Evolutionary conservation across 345 rosid genomes (phyloP).

Genomic region (Hirschfeldia incana): DNA sequence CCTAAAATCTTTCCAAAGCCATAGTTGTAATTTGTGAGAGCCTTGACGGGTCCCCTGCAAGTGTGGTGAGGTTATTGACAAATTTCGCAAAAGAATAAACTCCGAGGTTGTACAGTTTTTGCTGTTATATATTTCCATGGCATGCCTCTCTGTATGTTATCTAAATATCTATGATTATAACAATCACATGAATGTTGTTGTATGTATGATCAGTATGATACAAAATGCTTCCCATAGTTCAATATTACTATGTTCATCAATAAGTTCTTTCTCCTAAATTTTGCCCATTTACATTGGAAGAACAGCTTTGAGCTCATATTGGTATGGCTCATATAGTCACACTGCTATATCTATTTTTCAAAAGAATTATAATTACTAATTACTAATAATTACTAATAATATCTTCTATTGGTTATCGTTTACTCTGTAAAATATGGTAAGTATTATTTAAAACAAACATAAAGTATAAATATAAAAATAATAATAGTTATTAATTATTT

Average conservation of each 20-base stretch:
- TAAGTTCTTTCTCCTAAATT: not conserved
- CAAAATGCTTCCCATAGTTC: not conserved
- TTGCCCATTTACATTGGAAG: not conserved
- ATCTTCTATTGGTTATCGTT: too few relatives aligned
- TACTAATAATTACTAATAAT: too few relatives aligned
- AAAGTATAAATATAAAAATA: too few relatives aligned
- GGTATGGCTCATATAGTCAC: not conserved
- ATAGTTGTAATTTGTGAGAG: conserved; percentile 30
- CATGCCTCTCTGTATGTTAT: conserved; percentile 19
- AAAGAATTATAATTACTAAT: too few relatives aligned
- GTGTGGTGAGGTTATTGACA: conserved; percentile 24
- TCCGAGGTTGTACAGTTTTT: conserved; percentile 13
- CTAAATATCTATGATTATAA: not conserved
- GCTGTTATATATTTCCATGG: not conserved
- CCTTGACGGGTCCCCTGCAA: conserved; percentile 39
- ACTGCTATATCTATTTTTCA: not conserved
- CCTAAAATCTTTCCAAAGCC: conserved; percentile 8
- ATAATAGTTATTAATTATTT: too few relatives aligned
- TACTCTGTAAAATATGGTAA: too few relatives aligned
- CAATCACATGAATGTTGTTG: conserved; percentile 14
- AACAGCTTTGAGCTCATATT: not conserved
- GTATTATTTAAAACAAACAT: too few relatives aligned
- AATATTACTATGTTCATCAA: conserved; percentile 4
- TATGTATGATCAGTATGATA: conserved; percentile 19
- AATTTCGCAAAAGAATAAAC: conserved; percentile 1